A percentile compares a stretch with the other conserved stretches of the same genome.
phyloP scores from a whole-genome alignment of 441 rosid species.

The Croton setiger region DNA sequence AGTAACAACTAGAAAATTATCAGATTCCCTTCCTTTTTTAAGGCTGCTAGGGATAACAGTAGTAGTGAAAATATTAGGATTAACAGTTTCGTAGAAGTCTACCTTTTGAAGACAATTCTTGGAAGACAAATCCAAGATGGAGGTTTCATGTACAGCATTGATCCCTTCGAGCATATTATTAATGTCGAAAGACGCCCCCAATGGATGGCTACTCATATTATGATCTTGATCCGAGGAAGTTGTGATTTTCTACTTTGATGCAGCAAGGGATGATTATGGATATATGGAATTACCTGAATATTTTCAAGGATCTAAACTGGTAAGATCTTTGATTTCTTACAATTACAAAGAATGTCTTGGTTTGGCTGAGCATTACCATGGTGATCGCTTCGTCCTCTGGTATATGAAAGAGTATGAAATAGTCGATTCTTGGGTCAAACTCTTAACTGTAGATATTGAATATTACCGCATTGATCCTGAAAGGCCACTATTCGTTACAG shows the following conservation, averaged over 20 bases:
- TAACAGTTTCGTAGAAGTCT: neutral
- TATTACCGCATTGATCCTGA: neutral
- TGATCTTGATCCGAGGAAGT: neutral
- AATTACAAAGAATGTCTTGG: neutral
- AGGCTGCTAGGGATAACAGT: no score
- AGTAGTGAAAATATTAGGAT: neutral
- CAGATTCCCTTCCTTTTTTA: neutral
- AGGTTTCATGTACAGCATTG: neutral
- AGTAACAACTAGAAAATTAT: no score
- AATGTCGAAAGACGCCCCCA: neutral
- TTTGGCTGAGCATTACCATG: neutral
- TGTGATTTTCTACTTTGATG: neutral
- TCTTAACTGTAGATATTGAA: neutral
- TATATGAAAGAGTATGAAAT: neutral
- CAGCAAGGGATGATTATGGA: neutral
- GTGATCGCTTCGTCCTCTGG: no score
- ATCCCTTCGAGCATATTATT: neutral
- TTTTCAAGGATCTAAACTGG: neutral
- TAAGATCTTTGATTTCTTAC: neutral
- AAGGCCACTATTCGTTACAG: neutral
- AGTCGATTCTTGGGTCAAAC: neutral
- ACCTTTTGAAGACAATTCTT: neutral
- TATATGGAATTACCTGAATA: neutral
- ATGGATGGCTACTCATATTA: neutral
- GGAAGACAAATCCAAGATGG: neutral